These are phyloP conservation scores for Centaurea solstitialis DNA, from an alignment of 129 eudicot species.

Conservation along the genomic window DNA sequence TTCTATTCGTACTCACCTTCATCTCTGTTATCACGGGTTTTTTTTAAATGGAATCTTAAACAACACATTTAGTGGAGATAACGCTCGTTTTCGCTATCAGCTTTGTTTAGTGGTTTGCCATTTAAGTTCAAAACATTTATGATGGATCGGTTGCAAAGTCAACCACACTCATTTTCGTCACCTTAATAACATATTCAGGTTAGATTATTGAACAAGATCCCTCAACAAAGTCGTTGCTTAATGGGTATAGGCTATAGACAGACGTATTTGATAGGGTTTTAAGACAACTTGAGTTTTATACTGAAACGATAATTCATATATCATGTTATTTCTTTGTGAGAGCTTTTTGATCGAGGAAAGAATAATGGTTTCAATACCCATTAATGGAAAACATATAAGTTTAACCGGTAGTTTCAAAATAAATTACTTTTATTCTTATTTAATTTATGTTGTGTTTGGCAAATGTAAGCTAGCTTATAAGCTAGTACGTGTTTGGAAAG, in stretches of 20 bases:
- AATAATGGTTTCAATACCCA: not conserved
- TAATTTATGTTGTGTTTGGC: too few relatives aligned
- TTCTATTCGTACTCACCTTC: not conserved
- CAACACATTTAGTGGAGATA: slow-evolving; percentile 27
- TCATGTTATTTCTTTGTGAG: not conserved
- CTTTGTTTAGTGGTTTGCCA: slow-evolving; percentile 26
- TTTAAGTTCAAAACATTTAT: slow-evolving; percentile 14
- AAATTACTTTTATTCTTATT: too few relatives aligned
- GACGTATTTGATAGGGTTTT: not conserved
- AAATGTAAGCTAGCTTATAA: too few relatives aligned
- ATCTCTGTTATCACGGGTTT: not conserved
- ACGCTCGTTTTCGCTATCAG: slow-evolving; percentile 19
- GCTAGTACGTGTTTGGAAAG: too few relatives aligned
- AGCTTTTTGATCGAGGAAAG: not conserved
- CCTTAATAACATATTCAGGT: not conserved
- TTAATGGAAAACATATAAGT: not conserved
- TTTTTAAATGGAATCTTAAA: slow-evolving; percentile 10
- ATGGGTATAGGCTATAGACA: not conserved
- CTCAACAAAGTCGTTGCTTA: not conserved
- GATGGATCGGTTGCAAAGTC: slow-evolving; percentile 24
- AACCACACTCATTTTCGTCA: slow-evolving; percentile 6
- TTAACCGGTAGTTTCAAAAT: too few relatives aligned
- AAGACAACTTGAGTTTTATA: not conserved
- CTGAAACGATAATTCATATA: not conserved
- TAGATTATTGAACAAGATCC: not conserved